Percentiles rank a stretch among this genome's conserved stretches.
Evolutionary conservation across 163 green algal genomes (phyloP).

Genomic region (Scenedesmus sp.): DNA sequence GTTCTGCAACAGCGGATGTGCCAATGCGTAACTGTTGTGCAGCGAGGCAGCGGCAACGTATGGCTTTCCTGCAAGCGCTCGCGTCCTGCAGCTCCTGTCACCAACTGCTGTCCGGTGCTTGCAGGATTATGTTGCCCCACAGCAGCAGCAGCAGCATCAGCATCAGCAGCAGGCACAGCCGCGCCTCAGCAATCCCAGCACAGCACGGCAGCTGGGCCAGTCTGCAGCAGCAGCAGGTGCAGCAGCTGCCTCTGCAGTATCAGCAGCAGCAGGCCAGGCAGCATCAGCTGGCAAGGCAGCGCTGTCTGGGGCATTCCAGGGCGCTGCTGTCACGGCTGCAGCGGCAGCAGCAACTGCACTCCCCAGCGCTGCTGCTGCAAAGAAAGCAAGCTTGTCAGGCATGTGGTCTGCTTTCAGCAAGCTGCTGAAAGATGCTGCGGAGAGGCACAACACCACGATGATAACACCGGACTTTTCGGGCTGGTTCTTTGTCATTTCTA

Average conservation of each 20-base stretch:
- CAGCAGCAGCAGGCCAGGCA: constrained; percentile 20
- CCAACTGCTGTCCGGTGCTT: not conserved
- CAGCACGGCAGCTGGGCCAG: not conserved
- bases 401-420: constrained; percentile 17
- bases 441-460: constrained; percentile 45
- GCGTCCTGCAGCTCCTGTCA: not conserved
- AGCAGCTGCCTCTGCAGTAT: constrained; percentile 17
- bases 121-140: not conserved
- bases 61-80: too few species aligned
- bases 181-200: not conserved
- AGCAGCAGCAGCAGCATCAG: constrained; percentile 29
- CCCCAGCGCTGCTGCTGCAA: constrained; percentile 7
- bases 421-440: constrained; percentile 40
- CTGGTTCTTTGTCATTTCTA: constrained; percentile 49
- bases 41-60: too few species aligned
- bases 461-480: constrained; percentile 47
- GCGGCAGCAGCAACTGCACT: not conserved
- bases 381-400: constrained; percentile 30
- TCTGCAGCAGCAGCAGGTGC: constrained; percentile 27
- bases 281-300: constrained; percentile 29
- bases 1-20: too few species aligned
- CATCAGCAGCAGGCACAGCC: constrained; percentile 11
- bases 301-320: not conserved
- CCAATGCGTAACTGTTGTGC: too few species aligned
- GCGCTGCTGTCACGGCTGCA: not conserved